phyloP scores from a whole-genome alignment of 73 alveolate species.

The Loxodes magnus region DNA sequence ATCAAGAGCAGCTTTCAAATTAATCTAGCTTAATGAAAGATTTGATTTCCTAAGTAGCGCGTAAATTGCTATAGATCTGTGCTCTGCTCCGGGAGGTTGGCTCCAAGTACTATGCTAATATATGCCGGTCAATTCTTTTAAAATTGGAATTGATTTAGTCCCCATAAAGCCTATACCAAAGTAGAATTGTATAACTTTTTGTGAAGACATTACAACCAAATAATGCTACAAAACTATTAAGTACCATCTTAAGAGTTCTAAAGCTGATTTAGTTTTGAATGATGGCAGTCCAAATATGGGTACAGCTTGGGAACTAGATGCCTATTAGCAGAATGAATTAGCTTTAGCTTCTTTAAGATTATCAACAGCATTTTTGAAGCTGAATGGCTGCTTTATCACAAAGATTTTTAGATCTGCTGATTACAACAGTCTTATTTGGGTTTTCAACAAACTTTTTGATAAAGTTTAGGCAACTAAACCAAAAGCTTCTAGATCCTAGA shows the following conservation, averaged over 20 bases:
- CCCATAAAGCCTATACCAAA: conserved; percentile 98
- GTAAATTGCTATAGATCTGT: conserved; percentile 91
- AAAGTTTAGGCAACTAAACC: conserved; percentile 97
- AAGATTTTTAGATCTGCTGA: conserved; percentile 95
- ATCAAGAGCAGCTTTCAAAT: conserved; percentile 96
- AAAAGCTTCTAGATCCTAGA: conserved; percentile 84
- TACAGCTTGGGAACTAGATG: conserved; percentile 94
- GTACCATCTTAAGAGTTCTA: conserved; percentile 67
- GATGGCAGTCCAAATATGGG: conserved; percentile 99
- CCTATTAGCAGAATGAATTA: conserved; percentile 93
- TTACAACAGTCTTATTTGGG: conserved; percentile 91
- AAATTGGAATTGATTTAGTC: conserved; percentile 96
- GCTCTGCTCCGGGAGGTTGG: conserved; percentile 99
- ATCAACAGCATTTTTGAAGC: conserved; percentile 83
- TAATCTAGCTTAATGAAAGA: conserved; percentile 88
- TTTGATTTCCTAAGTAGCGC: conserved; percentile 80
- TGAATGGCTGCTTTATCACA: conserved; percentile 96
- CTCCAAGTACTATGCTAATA: conserved; percentile 42
- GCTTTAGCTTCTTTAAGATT: conserved; percentile 74
- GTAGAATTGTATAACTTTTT: conserved; percentile 87
- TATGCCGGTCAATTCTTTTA: conserved; percentile 68
- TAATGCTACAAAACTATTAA: conserved; percentile 42
- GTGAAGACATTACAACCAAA: conserved; percentile 96
- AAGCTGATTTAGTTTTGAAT: conserved; percentile 98
- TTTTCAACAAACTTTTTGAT: conserved; percentile 79